A percentile compares a stretch with the other conserved stretches of the same genome.
Conservation (phyloP, 257 asterid genomes). For the Nicotiana benthamiana region DNA sequence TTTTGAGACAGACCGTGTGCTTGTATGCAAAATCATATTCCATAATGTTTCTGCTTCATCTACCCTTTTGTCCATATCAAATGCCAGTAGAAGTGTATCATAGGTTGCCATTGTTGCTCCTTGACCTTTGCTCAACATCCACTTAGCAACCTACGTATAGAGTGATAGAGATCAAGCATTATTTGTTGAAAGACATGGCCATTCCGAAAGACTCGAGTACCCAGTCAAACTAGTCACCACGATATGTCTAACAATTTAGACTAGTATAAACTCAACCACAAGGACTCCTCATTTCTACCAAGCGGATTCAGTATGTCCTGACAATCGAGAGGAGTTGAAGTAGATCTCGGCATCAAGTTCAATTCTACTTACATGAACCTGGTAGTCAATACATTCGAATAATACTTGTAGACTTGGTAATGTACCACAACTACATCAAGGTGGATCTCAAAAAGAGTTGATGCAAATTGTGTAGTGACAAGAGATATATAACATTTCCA, state of each 20-base stretch:
- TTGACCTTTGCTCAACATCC: slow-evolving; percentile 19
- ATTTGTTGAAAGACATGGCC: neutral
- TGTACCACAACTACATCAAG: neutral
- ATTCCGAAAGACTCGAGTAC: neutral
- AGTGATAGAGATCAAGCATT: neutral
- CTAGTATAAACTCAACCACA: neutral
- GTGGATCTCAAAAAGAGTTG: neutral
- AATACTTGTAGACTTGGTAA: neutral
- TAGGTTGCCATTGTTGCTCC: slow-evolving; percentile 48
- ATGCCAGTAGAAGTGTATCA: slow-evolving; percentile 68
- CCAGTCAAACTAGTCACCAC: neutral
- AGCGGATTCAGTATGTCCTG: neutral
- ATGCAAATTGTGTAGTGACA: neutral
- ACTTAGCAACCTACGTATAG: slow-evolving; percentile 11
- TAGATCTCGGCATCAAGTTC: neutral
- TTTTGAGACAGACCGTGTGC: slow-evolving; percentile 71
- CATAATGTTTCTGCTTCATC: slow-evolving; percentile 79
- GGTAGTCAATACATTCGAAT: slow-evolving; percentile 22
- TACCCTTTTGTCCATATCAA: slow-evolving; percentile 76
- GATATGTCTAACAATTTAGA: neutral
- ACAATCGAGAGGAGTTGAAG: neutral
- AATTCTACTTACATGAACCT: slow-evolving; percentile 56
- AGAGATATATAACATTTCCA: neutral
- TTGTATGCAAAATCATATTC: slow-evolving; percentile 66
- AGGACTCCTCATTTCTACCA: neutral